Evolutionary conservation across 257 asterid genomes (phyloP), one percentile per base, ranked within the genome.

Genomic region (Dorcoceras hygrometricum): DNA sequence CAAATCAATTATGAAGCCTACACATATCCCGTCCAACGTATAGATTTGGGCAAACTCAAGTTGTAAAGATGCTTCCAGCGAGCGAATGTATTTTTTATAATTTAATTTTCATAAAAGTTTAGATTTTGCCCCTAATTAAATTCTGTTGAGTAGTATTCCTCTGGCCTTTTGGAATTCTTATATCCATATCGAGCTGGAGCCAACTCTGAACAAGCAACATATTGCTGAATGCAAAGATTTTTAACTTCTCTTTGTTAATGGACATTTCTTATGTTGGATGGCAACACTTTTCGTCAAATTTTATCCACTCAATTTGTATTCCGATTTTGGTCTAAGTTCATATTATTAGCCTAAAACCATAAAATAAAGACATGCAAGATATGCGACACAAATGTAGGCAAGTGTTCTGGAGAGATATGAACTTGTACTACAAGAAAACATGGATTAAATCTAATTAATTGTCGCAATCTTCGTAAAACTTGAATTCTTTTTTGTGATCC

Each of bases 1-100:
- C 75, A 82, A 59, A 90, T 93, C 84, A 86, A 93, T 70, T 90
- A 83, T 6, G 97, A 94, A 82, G 99, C 96, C 31, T 90, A 94
- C 71, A 64, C 95, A 0, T 88, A 88, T 79, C 92, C 96, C 6
- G 81, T 75, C 57, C 46, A 57, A 34, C 86, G 74, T 73, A 73
- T 93, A 57, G 88, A 90, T 62, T 48, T 93, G 2, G 66, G 77
- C 82, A 90, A 90, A 77, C 97, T 94, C 84, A 88, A 90, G 70
- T 57, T 94, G 84, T 94, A 87, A 88, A 61, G 67, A 58, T 75
- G 67, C 59, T 31, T 56, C 6, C 50, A 39, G 50, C 51, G 4
- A 43, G 51, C 18, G 48, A 36, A 34, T 10, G 50, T 12, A 14
- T 18, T 16, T 28, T 28, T 28, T 31, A 5, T 6, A 3, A 34